Base-by-base conservation (phyloP, 1,284 basidiomycete species). In the Schizopora paradoxa region DNA sequence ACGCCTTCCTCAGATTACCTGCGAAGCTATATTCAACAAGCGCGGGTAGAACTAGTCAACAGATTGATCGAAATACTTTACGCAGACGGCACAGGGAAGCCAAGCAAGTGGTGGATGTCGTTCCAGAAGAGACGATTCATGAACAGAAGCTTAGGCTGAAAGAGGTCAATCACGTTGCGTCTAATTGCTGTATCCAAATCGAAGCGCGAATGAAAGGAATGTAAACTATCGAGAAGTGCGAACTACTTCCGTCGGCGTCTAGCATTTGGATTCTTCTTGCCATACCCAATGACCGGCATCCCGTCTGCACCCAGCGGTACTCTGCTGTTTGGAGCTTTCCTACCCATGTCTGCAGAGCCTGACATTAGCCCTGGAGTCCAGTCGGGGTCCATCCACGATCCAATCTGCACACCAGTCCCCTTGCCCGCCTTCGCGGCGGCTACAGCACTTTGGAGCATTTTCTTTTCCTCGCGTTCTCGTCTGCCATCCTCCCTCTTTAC, bases 31-130 rank as follows among this genome's bases (percentile, higher is more conserved):
- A 74, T 99, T 45, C 83, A 82, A 4, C 96, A 99, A 67, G 86
- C 87, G 3, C 80, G 96, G 41, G 91, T 94, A 65, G 96, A 99
- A 64, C 74, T 94, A 19, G 88, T 91, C 13, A 72, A 80, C 10
- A 80, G 96, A 33, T 68, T 99, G 44, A 78, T 93, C 26, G 92
- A 96, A 58, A 78, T 83, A 47, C 72, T 99, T 32, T 99, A 98
- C 64, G 79, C 84, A 58, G 75, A 94, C 69, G 78, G 87, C 39
- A 81, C 84, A 3, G 83, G 85, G 48, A 91, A 87, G 62, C 93
- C 96, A 1, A 96, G 88, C 76, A 99, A 99, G 68, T 99, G 95
- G 95, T 99, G 96, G 96, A 92, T 99, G 86, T 87, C 91, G 28
- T 99, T 99, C 80, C 94, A 94, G 68, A 97, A 95, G 77, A 80